A percentile compares a stretch with the other conserved stretches of the same genome.
Evolutionary conservation across 176 grass and related monocot species (phyloP).

Genomic region (Tillandsia leiboldiana): DNA sequence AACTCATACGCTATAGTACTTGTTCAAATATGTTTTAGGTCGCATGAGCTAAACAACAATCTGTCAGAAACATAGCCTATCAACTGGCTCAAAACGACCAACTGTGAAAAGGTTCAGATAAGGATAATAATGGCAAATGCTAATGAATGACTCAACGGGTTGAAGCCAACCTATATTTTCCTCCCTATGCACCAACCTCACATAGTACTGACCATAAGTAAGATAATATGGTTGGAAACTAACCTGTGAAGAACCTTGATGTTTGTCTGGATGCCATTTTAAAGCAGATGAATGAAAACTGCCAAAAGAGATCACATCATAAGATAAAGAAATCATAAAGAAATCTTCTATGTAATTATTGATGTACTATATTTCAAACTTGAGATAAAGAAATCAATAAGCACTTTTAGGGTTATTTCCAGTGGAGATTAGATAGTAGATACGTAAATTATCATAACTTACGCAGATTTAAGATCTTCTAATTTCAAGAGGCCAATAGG

Average conservation of each 20-base stretch:
- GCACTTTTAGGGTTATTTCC: neutral
- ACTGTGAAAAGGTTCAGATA: too few relatives aligned
- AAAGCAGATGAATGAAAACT: conserved; percentile 72
- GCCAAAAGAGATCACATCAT: conserved; percentile 8
- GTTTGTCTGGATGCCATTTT: conserved; percentile 91
- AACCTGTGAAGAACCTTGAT: conserved; percentile 76
- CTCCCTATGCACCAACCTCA: too few relatives aligned
- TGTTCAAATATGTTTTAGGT: too few relatives aligned
- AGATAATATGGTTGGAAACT: neutral
- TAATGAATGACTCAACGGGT: too few relatives aligned
- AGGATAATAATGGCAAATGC: too few relatives aligned
- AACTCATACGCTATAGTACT: too few relatives aligned
- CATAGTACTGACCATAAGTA: too few relatives aligned
- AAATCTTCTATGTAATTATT: neutral
- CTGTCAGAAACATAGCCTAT: too few relatives aligned
- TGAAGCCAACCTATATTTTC: neutral
- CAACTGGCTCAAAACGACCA: too few relatives aligned
- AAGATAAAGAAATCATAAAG: neutral
- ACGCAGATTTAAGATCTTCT: conserved; percentile 75
- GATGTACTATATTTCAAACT: neutral
- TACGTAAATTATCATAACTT: conserved; percentile 18
- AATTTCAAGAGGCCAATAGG: conserved; percentile 42
- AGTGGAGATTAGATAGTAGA: neutral
- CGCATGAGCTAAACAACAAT: too few relatives aligned
- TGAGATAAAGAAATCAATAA: neutral